Conservation (phyloP, 2,329 filamentous ascomycete species). For the Venturia aucupariae region DNA sequence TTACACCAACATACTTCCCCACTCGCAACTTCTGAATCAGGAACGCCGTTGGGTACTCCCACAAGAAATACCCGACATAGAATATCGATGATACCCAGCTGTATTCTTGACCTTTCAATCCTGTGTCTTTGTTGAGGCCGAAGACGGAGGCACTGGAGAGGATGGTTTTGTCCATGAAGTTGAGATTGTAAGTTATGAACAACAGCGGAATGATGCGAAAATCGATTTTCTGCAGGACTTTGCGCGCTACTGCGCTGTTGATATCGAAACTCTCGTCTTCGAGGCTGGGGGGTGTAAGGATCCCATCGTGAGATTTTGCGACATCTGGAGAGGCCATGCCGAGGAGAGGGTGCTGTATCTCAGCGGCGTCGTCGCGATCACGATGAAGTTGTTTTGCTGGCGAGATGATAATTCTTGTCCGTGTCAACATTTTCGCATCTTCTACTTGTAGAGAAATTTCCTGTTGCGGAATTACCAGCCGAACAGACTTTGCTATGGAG, state of each 20-base stretch:
- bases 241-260: not conserved
- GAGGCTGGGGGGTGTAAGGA: not conserved
- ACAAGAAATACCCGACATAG: constrained; percentile 55
- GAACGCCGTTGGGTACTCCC: not conserved
- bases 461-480: too few relatives aligned
- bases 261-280: not conserved
- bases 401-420: not conserved
- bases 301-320: not conserved
- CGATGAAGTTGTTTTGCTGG: not conserved
- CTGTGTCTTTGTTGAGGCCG: constrained; percentile 16
- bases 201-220: constrained; percentile 17
- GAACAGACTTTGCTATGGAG: too few relatives aligned
- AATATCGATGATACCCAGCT: constrained; percentile 66
- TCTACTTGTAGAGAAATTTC: not conserved
- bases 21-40: not conserved
- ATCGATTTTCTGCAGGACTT: not conserved
- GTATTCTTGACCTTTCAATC: constrained; percentile 38
- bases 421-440: not conserved
- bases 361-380: not conserved
- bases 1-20: constrained; percentile 14
- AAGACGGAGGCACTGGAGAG: constrained; percentile 20
- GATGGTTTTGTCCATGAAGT: constrained; percentile 20
- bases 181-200: constrained; percentile 18
- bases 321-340: not conserved
- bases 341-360: too few relatives aligned